A percentile compares a stretch with the other conserved stretches of the same genome.
Evolutionary conservation across 345 rosid genomes (phyloP).

Genomic region (Gossypium stocksii): DNA sequence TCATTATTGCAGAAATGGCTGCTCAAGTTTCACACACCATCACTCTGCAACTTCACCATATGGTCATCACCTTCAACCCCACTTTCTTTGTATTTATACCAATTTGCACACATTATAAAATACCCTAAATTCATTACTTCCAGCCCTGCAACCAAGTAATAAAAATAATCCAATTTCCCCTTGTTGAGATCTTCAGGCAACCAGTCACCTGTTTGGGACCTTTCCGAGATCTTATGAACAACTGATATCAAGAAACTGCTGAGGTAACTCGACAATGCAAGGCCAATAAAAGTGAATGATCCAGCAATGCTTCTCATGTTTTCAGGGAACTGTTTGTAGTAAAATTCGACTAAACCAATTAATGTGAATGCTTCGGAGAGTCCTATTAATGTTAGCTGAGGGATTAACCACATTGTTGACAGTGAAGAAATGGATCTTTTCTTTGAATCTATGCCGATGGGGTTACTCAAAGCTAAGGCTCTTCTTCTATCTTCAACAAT

Average conservation of each 20-base stretch:
- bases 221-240: constrained; percentile 24
- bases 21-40: background rate
- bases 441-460: constrained; percentile 24
- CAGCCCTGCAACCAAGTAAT: constrained; percentile 37
- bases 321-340: constrained; percentile 54
- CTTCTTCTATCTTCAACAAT: constrained; percentile 29
- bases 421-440: constrained; percentile 34
- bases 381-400: constrained; percentile 37
- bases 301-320: constrained; percentile 48
- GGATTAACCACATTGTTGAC: constrained; percentile 38
- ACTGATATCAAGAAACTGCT: constrained; percentile 32
- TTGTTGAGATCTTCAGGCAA: constrained; percentile 43
- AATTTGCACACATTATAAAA: constrained; percentile 34
- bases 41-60: constrained; percentile 12
- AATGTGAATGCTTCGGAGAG: constrained; percentile 29
- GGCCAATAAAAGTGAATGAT: constrained; percentile 29
- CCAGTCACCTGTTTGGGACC: constrained; percentile 27
- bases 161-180: constrained; percentile 39
- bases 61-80: background rate
- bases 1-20: background rate
- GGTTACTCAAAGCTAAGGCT: constrained; percentile 16
- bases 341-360: constrained; percentile 36
- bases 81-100: constrained; percentile 37
- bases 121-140: constrained; percentile 26
- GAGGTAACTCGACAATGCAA: constrained; percentile 33